Percentiles rank a stretch among this genome's conserved stretches.
These are phyloP conservation scores for Aspergillus spinulosporus DNA, from an alignment of 2,329 filamentous ascomycete species.

Conservation along the genomic window DNA sequence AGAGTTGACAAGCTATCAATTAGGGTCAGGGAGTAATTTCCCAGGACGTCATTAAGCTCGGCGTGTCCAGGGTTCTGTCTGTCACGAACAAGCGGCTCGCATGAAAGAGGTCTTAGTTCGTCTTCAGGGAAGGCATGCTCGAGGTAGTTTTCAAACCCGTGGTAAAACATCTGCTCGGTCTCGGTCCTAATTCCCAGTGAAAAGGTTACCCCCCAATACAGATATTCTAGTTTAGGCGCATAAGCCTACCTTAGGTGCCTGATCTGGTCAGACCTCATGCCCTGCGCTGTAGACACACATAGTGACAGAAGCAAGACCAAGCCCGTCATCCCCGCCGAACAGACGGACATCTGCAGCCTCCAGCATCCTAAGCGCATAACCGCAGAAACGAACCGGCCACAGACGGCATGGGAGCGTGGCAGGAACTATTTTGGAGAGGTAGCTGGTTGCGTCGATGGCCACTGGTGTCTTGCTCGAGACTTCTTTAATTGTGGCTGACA, in stretches of 20 bases:
- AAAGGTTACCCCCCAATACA: not conserved
- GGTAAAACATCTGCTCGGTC: conserved; percentile 79
- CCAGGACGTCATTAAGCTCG: conserved; percentile 90
- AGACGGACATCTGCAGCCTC: conserved; percentile 38
- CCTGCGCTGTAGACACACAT: conserved; percentile 37
- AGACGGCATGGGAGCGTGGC: conserved; percentile 28
- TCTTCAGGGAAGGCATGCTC: conserved; percentile 91
- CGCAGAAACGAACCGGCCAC: conserved; percentile 27
- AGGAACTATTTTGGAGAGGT: conserved; percentile 23
- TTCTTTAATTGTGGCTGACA: conserved; percentile 11
- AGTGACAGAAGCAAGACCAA: conserved; percentile 37
- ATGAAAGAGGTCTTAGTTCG: conserved; percentile 85
- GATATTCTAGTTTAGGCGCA: not conserved
- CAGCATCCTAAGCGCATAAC: conserved; percentile 46
- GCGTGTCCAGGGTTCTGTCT: conserved; percentile 74
- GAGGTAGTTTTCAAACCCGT: conserved; percentile 96
- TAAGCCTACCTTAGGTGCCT: conserved; percentile 37
- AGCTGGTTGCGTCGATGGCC: conserved; percentile 32
- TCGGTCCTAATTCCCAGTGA: conserved; percentile 38
- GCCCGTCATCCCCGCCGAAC: conserved; percentile 35
- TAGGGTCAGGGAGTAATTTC: conserved; percentile 93
- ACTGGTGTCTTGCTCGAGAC: conserved; percentile 9
- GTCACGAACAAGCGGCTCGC: conserved; percentile 80
- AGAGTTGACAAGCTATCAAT: conserved; percentile 95
- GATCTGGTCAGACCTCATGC: conserved; percentile 39